Percentiles rank a stretch among this genome's conserved stretches.
phyloP scores from a whole-genome alignment of 257 asterid genomes.

The Mentha longifolia region DNA sequence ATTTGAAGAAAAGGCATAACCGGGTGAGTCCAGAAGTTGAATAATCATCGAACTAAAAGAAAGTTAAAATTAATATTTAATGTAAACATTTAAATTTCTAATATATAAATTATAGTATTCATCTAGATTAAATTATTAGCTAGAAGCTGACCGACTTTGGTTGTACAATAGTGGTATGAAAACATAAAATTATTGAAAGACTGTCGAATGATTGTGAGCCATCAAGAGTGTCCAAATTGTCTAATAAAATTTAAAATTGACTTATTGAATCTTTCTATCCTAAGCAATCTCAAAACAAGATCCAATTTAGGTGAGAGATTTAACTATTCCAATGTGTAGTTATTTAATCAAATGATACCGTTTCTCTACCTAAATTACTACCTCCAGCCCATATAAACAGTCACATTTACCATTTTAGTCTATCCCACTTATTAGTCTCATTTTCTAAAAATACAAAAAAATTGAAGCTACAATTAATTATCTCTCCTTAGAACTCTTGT shows the following conservation, averaged over 20 bases:
- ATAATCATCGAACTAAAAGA: too few relatives aligned
- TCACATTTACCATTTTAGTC: too few relatives aligned
- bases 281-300: constrained; percentile 33
- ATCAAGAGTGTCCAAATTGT: constrained; percentile 31
- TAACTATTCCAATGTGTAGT: neutral
- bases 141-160: constrained; percentile 11
- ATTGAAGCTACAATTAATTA: too few relatives aligned
- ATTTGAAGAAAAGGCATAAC: too few relatives aligned
- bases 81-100: neutral
- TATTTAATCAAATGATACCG: too few relatives aligned
- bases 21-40: too few relatives aligned
- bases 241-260: neutral
- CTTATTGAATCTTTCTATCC: constrained; percentile 20
- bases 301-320: constrained; percentile 38
- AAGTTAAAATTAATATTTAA: neutral
- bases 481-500: too few relatives aligned
- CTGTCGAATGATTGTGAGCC: constrained; percentile 17
- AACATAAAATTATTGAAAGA: constrained; percentile 1
- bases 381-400: too few relatives aligned
- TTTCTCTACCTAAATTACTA: too few relatives aligned
- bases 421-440: too few relatives aligned
- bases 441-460: too few relatives aligned
- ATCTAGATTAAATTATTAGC: neutral
- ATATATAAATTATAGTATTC: neutral
- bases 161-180: neutral